These are phyloP conservation scores for Luffa aegyptiaca DNA, from an alignment of 306 rosid species.

Conservation along the genomic window DNA sequence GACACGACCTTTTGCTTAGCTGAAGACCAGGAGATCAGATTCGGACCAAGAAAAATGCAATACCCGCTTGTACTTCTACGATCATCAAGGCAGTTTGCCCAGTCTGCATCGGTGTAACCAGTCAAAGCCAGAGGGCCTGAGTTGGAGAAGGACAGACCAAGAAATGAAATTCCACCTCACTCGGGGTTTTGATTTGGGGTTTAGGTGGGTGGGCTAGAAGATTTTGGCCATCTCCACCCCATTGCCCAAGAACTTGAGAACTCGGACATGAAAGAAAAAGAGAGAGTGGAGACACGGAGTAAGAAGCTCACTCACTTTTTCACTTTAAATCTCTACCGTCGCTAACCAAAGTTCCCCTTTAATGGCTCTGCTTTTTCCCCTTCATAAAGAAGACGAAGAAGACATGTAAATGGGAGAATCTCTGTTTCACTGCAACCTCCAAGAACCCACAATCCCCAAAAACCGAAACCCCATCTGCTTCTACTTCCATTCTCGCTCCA, in stretches of 20 bases:
- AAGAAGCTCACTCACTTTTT: background rate
- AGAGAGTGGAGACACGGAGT: background rate
- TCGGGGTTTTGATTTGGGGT: too few relatives aligned
- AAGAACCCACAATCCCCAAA: background rate
- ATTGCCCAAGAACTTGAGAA: background rate
- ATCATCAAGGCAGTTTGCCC: too few relatives aligned
- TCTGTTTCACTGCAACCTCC: background rate
- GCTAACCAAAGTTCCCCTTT: background rate
- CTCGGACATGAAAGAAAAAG: background rate
- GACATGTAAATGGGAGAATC: constrained; percentile 2
- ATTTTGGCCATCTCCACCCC: too few relatives aligned
- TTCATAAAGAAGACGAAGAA: background rate
- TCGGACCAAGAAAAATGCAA: too few relatives aligned
- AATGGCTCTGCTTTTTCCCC: background rate
- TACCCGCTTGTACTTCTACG: too few relatives aligned
- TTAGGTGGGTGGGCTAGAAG: too few relatives aligned
- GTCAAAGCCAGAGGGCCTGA: too few relatives aligned
- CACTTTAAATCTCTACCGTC: constrained; percentile 1
- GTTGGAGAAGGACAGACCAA: too few relatives aligned
- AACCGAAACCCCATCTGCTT: background rate
- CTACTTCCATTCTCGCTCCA: background rate
- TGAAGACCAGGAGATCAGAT: too few relatives aligned
- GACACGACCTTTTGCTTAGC: too few relatives aligned
- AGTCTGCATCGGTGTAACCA: too few relatives aligned
- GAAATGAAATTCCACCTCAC: too few relatives aligned